phyloP scores from a whole-genome alignment of 805 yeast genomes.

The Zygosaccharomyces gambellarensis region DNA sequence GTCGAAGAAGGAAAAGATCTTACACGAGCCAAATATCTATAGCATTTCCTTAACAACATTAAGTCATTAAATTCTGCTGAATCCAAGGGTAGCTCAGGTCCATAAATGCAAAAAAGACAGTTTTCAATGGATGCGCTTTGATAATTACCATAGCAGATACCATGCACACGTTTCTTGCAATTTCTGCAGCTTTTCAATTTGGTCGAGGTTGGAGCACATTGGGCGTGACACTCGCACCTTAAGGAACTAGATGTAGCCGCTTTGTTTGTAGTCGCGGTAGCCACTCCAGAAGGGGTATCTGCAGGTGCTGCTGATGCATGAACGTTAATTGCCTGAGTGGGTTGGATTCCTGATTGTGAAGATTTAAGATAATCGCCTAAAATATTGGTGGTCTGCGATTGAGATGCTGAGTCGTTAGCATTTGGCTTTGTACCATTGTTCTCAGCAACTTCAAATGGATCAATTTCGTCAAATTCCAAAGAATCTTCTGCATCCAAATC shows the following conservation, averaged over 20 bases:
- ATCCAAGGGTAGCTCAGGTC: constrained; percentile 15
- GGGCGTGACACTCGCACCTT: constrained; percentile 33
- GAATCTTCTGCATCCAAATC: constrained; percentile 14
- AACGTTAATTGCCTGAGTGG: constrained; percentile 30
- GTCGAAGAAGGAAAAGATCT: constrained; percentile 21
- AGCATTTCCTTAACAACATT: constrained; percentile 37
- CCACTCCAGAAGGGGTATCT: background rate
- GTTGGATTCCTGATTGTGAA: constrained; percentile 21
- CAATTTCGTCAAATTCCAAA: constrained; percentile 17
- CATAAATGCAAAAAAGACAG: constrained; percentile 30
- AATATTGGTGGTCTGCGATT: constrained; percentile 34
- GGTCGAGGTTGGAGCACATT: constrained; percentile 14
- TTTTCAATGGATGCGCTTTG: constrained; percentile 13
- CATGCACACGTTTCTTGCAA: constrained; percentile 35
- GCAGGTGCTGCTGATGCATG: background rate
- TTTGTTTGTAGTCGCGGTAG: background rate
- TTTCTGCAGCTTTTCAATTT: constrained; percentile 25
- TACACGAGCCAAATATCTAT: constrained; percentile 23
- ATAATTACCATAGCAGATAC: constrained; percentile 35
- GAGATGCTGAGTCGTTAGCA: constrained; percentile 3
- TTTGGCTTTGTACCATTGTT: background rate
- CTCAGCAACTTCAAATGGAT: constrained; percentile 29
- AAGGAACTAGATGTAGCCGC: constrained; percentile 1
- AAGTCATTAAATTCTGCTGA: constrained; percentile 27
- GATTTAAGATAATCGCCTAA: constrained; percentile 29